Percentiles rank a stretch among this genome's conserved stretches.
Conservation (phyloP, 176 grass and related monocot genomes). For the Microstegium vimineum region DNA sequence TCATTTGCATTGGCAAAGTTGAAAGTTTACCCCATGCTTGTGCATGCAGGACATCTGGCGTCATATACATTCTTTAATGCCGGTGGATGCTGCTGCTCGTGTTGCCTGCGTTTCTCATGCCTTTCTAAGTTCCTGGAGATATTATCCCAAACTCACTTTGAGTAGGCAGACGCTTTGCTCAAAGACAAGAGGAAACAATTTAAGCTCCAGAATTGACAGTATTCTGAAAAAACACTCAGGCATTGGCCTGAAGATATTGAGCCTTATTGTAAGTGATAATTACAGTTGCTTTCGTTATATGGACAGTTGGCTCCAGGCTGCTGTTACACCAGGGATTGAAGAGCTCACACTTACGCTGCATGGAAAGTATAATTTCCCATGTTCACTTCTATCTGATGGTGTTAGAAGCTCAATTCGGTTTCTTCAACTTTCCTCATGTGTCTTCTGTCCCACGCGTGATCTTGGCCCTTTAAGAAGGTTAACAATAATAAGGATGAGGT, state of each 20-base stretch:
- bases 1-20: too few relatives aligned
- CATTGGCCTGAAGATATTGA: neutral
- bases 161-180: too few relatives aligned
- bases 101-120: too few relatives aligned
- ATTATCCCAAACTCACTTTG: neutral
- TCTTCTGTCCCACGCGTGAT: neutral
- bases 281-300: neutral
- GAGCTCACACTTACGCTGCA: neutral
- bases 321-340: slow-evolving; percentile 3
- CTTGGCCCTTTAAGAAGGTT: neutral
- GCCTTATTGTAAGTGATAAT: neutral
- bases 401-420: neutral
- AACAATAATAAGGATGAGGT: neutral
- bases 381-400: neutral
- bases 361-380: neutral
- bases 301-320: neutral
- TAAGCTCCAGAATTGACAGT: neutral
- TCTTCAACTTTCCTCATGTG: neutral
- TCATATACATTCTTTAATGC: too few relatives aligned
- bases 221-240: slow-evolving; percentile 3
- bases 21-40: too few relatives aligned
- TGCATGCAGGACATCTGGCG: too few relatives aligned
- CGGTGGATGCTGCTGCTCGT: too few relatives aligned
- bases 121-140: too few relatives aligned
- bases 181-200: neutral